Evolutionary conservation across 208 protist species (phyloP).

Genomic region (Naegleria fowleri): DNA sequence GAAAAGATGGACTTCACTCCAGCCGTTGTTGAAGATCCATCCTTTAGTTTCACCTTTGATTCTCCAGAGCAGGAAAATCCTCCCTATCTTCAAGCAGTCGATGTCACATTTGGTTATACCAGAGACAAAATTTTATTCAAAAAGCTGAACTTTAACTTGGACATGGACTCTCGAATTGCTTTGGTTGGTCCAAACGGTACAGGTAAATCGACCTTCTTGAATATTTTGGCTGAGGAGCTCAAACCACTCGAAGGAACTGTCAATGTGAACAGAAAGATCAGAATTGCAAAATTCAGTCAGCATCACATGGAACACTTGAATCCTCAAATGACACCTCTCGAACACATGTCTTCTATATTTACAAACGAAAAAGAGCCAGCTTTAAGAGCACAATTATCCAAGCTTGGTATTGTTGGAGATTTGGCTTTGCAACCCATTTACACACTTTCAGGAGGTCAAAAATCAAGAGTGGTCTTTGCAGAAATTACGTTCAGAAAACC

Average conservation of each 20-base stretch:
- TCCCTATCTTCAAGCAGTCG: slow-evolving; percentile 69
- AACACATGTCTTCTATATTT: slow-evolving; percentile 74
- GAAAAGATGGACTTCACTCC: slow-evolving; percentile 77
- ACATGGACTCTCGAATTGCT: slow-evolving; percentile 73
- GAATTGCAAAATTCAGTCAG: slow-evolving; percentile 79
- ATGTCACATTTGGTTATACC: slow-evolving; percentile 77
- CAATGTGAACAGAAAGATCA: slow-evolving; percentile 73
- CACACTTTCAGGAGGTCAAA: slow-evolving; percentile 52
- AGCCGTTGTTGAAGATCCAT: slow-evolving; percentile 71
- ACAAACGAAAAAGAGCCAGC: slow-evolving; percentile 67
- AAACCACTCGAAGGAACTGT: slow-evolving; percentile 64
- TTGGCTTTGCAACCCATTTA: slow-evolving; percentile 26
- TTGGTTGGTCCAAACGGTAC: slow-evolving; percentile 65
- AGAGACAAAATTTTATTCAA: slow-evolving; percentile 62
- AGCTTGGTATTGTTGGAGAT: slow-evolving; percentile 73
- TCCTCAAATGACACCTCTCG: slow-evolving; percentile 74
- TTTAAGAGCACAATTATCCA: slow-evolving; percentile 78
- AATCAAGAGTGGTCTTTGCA: slow-evolving; percentile 49
- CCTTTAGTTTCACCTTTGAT: slow-evolving; percentile 80
- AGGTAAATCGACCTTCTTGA: slow-evolving; percentile 90
- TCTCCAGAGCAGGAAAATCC: slow-evolving; percentile 66
- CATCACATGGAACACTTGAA: slow-evolving; percentile 84
- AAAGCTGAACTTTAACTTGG: slow-evolving; percentile 80
- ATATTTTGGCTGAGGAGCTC: slow-evolving; percentile 70
- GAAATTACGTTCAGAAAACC: slow-evolving; percentile 82